Percentiles rank a stretch among this genome's conserved stretches.
phyloP scores from a whole-genome alignment of 768 basidiomycete species.

The Boletales sp. region DNA sequence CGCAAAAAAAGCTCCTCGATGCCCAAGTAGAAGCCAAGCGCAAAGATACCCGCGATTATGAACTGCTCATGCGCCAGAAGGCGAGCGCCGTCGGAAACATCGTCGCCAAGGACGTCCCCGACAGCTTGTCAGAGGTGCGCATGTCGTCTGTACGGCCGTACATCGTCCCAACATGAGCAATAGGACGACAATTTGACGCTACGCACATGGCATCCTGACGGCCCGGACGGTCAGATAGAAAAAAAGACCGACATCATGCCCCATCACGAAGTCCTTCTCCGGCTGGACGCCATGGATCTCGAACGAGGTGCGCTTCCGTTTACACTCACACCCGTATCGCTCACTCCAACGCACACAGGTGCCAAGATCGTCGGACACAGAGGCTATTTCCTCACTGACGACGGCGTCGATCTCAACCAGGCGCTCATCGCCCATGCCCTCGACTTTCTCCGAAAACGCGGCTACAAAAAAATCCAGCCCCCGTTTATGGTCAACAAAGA shows the following conservation, averaged over 20 bases:
- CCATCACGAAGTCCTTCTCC: constrained; percentile 95
- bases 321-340: constrained; percentile 1
- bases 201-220: constrained; percentile 83
- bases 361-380: constrained; percentile 93
- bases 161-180: neutral
- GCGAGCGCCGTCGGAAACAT: constrained; percentile 88
- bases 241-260: constrained; percentile 78
- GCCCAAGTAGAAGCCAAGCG: constrained; percentile 72
- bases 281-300: constrained; percentile 94
- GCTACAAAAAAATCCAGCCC: constrained; percentile 92
- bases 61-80: constrained; percentile 73
- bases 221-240: constrained; percentile 67
- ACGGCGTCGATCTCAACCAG: constrained; percentile 96
- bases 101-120: constrained; percentile 81
- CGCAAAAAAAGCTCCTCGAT: constrained; percentile 82
- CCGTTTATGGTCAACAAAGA: constrained; percentile 99
- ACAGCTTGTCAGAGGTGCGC: constrained; percentile 81
- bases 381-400: constrained; percentile 93
- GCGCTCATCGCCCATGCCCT: constrained; percentile 93
- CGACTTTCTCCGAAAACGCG: constrained; percentile 79
- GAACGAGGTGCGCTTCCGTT: constrained; percentile 66
- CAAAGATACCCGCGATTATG: constrained; percentile 74
- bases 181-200: constrained; percentile 89
- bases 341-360: constrained; percentile 41
- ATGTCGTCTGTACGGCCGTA: neutral